These are phyloP conservation scores for Diplodia corticola DNA, from an alignment of 2,329 filamentous ascomycete genomes.

Conservation along the genomic window DNA sequence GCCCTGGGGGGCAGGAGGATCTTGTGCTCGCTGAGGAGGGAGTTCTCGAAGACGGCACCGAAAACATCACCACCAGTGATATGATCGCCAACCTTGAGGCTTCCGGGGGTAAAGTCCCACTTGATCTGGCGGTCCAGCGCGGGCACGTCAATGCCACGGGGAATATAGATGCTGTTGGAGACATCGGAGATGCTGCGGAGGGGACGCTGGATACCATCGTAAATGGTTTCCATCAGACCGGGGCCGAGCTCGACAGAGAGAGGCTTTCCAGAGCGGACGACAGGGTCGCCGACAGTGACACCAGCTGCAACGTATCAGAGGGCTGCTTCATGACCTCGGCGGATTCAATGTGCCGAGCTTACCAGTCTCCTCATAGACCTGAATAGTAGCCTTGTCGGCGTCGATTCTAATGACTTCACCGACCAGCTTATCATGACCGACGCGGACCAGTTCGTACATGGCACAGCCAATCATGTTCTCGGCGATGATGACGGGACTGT, in stretches of 20 bases:
- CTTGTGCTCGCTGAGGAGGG: constrained; percentile 88
- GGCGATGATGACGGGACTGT: constrained; percentile 85
- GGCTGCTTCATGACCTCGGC: not conserved
- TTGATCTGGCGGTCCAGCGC: constrained; percentile 88
- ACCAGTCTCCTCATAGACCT: constrained; percentile 99
- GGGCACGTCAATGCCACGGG: constrained; percentile 84
- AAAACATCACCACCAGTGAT: constrained; percentile 96
- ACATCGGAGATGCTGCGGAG: constrained; percentile 78
- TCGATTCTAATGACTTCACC: constrained; percentile 99
- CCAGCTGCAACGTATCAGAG: constrained; percentile 61
- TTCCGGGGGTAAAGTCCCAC: constrained; percentile 88
- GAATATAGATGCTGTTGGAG: constrained; percentile 93
- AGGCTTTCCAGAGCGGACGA: constrained; percentile 87
- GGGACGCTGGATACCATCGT: constrained; percentile 97
- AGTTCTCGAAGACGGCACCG: constrained; percentile 95
- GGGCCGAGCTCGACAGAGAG: constrained; percentile 96
- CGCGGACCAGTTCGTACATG: constrained; percentile 98
- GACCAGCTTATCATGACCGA: constrained; percentile 87
- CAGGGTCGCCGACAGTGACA: constrained; percentile 93
- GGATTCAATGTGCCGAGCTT: constrained; percentile 34
- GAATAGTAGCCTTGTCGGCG: constrained; percentile 91
- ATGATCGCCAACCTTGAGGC: constrained; percentile 92
- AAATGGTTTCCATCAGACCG: constrained; percentile 97
- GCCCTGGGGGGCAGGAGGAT: constrained; percentile 89
- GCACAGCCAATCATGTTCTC: constrained; percentile 99